These are phyloP conservation scores for Evernia prunastri DNA, from an alignment of 495 filamentous ascomycete genomes.

Conservation along the genomic window DNA sequence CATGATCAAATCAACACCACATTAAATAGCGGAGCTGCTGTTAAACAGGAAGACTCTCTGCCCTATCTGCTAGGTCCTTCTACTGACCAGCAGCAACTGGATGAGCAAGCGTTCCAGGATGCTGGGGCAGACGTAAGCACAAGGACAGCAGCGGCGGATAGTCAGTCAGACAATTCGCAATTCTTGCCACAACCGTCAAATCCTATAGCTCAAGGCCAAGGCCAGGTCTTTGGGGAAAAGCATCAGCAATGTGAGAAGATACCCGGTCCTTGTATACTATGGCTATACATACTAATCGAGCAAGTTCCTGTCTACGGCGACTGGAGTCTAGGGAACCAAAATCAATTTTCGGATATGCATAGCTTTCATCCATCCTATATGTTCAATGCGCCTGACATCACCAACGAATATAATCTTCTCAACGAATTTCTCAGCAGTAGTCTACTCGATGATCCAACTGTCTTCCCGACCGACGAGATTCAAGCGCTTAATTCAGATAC, in stretches of 20 bases:
- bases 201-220: conserved; percentile 12
- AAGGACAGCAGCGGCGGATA: conserved; percentile 4
- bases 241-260: conserved; percentile 68
- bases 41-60: conserved; percentile 39
- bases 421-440: conserved; percentile 92
- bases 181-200: conserved; percentile 10
- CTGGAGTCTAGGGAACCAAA: conserved; percentile 64
- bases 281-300: conserved; percentile 27
- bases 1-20: conserved; percentile 56
- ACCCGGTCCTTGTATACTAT: conserved; percentile 21
- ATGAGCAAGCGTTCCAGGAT: conserved; percentile 24
- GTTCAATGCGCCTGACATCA: conserved; percentile 90
- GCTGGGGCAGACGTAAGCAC: neutral
- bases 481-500: conserved; percentile 52
- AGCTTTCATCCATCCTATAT: conserved; percentile 89
- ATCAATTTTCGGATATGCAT: conserved; percentile 89
- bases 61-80: conserved; percentile 31
- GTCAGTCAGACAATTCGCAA: conserved; percentile 2
- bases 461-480: conserved; percentile 58
- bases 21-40: conserved; percentile 52
- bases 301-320: conserved; percentile 60
- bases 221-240: conserved; percentile 35
- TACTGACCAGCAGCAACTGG: conserved; percentile 30
- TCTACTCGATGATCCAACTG: conserved; percentile 69
- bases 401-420: conserved; percentile 90